Evolutionary conservation across 2,329 filamentous ascomycete species (phyloP), one percentile per base, ranked within the genome.

Genomic region (Trichophyton benhamiae): DNA sequence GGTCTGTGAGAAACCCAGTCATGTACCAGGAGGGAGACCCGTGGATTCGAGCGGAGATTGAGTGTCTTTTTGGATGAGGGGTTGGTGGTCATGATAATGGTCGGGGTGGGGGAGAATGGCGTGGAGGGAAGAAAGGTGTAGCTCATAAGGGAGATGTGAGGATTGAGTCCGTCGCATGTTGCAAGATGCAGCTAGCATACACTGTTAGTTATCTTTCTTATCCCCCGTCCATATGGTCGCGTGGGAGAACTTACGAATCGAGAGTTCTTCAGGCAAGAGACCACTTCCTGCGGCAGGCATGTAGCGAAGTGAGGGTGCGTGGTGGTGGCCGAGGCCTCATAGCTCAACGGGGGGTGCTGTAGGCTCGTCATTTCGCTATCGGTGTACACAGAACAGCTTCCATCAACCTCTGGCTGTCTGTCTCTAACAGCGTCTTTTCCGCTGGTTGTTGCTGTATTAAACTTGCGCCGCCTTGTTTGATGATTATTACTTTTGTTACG

Each of bases 141-240:
- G 79, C 95, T 96, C 94, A 99, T 99, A 66, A 99, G 84, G 42
- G 91, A 95, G 66, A 97, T 89, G 73, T 97, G 90, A 8, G 94
- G 94, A 65, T 85, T 80, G 70, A 94, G 87, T 67, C 87, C 81
- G 68, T 85, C 85, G 74, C 88, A 95, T 61, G 94, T 99, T 68
- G 94, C 91, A 60, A 99, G 87, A 75, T 99, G 94, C 67, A 99
- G 89, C 91, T 96, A 70, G 36, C 13, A 58, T 44, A 61, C 60
- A 52, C 9, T 15, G 22, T 46, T 7, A 60, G 38, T 61, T 4
- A 63, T 58, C 27, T 59, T 55, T 38, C 13, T 38, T 49, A 57
- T 42, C 17, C 6, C 15, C 15, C 41, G 60, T 27, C 60, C 36
- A 57, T 53, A 42, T 27, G 64, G 42, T 41, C 58, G 61, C 66